Conservation (phyloP, 1,284 basidiomycete species). For the Boletellus sp. region DNA sequence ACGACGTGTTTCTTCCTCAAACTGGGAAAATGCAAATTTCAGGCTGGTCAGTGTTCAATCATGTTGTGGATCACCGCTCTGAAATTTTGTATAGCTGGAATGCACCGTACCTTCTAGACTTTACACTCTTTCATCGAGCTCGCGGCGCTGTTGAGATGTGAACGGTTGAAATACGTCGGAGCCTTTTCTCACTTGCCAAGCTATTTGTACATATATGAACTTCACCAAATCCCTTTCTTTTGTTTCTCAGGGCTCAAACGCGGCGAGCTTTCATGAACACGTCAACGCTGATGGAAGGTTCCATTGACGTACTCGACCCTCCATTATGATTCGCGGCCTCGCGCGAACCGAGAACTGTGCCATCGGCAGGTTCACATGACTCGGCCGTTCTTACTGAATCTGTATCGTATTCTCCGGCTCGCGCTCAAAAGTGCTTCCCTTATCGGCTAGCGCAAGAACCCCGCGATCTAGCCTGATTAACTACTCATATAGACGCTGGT, state of each 20-base stretch:
- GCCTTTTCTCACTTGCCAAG: constrained; percentile 13
- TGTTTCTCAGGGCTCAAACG: constrained; percentile 23
- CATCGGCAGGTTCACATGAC: constrained; percentile 30
- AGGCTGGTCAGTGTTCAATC: constrained; percentile 42
- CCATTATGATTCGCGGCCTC: constrained; percentile 26
- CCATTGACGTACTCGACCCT: constrained; percentile 32
- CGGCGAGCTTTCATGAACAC: constrained; percentile 30
- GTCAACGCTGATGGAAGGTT: constrained; percentile 35
- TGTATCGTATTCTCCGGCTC: constrained; percentile 20
- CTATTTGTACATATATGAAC: constrained; percentile 36
- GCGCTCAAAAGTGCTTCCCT: constrained; percentile 27
- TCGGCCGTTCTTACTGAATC: constrained; percentile 21
- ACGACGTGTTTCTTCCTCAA: constrained; percentile 51
- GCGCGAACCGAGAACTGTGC: constrained; percentile 22
- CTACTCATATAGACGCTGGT: constrained; percentile 36
- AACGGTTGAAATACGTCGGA: constrained; percentile 12
- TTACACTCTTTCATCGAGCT: constrained; percentile 5
- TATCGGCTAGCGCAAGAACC: constrained; percentile 35
- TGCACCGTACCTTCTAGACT: constrained; percentile 28
- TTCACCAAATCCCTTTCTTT: constrained; percentile 23
- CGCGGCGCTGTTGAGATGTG: constrained; percentile 16
- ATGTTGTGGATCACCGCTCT: constrained; percentile 14
- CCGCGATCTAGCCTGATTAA: constrained; percentile 43
- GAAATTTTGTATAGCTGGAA: constrained; percentile 32
- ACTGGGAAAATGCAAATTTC: constrained; percentile 56